phyloP scores from a whole-genome alignment of 345 rosid species.

The Jatropha curcas region DNA sequence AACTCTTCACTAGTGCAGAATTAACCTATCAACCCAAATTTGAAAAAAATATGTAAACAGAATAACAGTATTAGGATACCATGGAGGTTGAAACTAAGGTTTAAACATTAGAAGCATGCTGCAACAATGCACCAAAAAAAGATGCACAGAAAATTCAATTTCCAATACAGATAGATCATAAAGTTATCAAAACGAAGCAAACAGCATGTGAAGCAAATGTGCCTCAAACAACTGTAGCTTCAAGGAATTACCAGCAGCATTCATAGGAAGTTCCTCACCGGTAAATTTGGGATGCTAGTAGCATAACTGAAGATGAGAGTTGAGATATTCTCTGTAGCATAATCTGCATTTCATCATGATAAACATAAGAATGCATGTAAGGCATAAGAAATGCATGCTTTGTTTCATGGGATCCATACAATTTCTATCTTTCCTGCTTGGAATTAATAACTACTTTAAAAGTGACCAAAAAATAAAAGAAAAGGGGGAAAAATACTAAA shows the following conservation, averaged over 20 bases:
- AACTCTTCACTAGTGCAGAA: background rate
- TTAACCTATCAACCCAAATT: background rate
- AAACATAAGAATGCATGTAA: background rate
- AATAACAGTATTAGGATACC: background rate
- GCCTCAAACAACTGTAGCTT: conserved; percentile 32
- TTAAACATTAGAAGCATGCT: background rate
- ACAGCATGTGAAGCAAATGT: conserved; percentile 20
- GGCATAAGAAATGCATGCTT: conserved; percentile 6
- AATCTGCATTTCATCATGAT: conserved; percentile 46
- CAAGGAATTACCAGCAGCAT: conserved; percentile 44
- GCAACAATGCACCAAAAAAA: background rate
- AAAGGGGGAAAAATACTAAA: background rate
- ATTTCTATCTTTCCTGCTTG: background rate
- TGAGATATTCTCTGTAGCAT: conserved; percentile 46
- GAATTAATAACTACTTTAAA: background rate
- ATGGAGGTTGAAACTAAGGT: background rate
- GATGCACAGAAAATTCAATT: background rate
- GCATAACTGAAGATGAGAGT: conserved; percentile 56
- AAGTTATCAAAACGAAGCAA: conserved; percentile 19
- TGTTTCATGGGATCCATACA: background rate
- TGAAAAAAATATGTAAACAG: background rate
- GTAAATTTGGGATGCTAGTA: conserved; percentile 54
- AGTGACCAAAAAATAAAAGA: too few species aligned
- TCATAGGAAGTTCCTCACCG: conserved; percentile 72
- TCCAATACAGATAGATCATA: background rate